Evolutionary conservation across 257 asterid genomes (phyloP).

Genomic region (Solanum arcanum): DNA sequence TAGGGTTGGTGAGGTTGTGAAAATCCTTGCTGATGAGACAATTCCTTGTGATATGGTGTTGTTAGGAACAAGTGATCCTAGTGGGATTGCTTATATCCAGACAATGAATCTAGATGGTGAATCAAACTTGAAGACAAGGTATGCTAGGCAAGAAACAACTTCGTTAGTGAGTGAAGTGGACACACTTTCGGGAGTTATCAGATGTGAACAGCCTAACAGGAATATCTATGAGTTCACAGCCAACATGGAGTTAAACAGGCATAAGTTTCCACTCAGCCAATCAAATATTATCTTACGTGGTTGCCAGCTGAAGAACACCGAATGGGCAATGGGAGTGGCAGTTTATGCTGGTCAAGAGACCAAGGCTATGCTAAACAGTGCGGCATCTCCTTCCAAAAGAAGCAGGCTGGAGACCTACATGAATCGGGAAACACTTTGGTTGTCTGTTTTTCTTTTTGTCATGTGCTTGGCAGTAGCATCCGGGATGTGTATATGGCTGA

Average conservation of each 20-base stretch:
- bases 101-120: constrained; percentile 99
- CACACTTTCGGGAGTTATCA: constrained; percentile 57
- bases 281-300: constrained; percentile 94
- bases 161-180: constrained; percentile 53
- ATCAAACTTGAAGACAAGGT: constrained; percentile 96
- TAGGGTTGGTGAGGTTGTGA: constrained; percentile 82
- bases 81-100: constrained; percentile 95
- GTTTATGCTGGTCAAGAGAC: constrained; percentile 98
- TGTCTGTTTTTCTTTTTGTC: constrained; percentile 73
- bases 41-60: constrained; percentile 96
- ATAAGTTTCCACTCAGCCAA: constrained; percentile 67
- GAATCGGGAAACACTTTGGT: constrained; percentile 93
- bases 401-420: constrained; percentile 92
- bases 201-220: constrained; percentile 93
- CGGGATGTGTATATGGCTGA: constrained; percentile 93
- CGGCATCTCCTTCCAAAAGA: constrained; percentile 81
- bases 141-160: constrained; percentile 95
- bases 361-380: constrained; percentile 95
- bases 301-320: constrained; percentile 96
- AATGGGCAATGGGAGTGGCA: constrained; percentile 89
- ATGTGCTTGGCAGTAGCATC: constrained; percentile 82
- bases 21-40: constrained; percentile 68
- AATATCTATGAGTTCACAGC: constrained; percentile 95
- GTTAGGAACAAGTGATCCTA: constrained; percentile 86
- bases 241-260: constrained; percentile 76